Evolutionary conservation across 257 asterid species (phyloP).

Genomic region (Fraxinus americana): DNA sequence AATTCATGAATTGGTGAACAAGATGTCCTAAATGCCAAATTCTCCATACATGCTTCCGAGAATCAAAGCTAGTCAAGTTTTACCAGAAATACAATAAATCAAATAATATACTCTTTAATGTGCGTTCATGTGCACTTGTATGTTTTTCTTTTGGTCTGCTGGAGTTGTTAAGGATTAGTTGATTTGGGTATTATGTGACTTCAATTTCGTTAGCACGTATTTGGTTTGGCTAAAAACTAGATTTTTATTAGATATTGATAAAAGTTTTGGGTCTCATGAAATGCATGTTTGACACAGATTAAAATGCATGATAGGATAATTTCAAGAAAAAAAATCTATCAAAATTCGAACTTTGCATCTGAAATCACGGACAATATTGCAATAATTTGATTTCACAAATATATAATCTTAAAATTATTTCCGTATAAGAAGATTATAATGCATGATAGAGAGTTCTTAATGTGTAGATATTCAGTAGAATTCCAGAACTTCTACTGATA

Average conservation of each 20-base stretch:
- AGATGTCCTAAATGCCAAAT: conserved; percentile 91
- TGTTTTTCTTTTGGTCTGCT: neutral
- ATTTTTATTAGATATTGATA: too few species aligned
- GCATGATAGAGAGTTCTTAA: conserved; percentile 22
- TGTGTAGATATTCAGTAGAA: conserved; percentile 16
- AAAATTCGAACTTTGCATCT: conserved; percentile 4
- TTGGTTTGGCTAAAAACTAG: too few species aligned
- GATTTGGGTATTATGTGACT: neutral
- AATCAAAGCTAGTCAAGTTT: conserved; percentile 22
- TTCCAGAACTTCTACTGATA: conserved; percentile 7
- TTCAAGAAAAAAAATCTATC: too few species aligned
- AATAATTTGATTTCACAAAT: conserved; percentile 9
- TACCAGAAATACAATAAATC: neutral
- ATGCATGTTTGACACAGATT: too few species aligned
- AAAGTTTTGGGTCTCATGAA: too few species aligned
- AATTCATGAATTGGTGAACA: conserved; percentile 92
- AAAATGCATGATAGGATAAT: too few species aligned
- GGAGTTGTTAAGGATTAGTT: neutral
- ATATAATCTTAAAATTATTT: neutral
- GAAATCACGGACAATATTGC: neutral
- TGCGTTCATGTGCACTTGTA: neutral
- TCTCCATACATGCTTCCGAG: conserved; percentile 74
- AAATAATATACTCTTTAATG: too few species aligned
- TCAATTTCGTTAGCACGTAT: too few species aligned
- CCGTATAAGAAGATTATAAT: neutral